Conservation (phyloP, 176 grass and related monocot genomes). For the Rhynchospora pubera region DNA sequence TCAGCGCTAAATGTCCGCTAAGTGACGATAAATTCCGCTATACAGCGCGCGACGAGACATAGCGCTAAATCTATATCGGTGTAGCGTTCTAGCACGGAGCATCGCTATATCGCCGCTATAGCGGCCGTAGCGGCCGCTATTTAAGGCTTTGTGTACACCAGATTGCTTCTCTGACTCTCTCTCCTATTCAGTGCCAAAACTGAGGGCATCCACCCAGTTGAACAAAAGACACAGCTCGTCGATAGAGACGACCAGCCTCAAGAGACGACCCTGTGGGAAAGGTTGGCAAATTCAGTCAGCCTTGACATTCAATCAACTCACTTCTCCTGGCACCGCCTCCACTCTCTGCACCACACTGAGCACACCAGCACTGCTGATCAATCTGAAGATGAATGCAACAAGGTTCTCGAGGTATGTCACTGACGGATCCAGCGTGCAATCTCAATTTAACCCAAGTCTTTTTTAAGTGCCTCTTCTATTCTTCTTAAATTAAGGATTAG, state of each 20-base stretch:
- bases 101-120: no score
- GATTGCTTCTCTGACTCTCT: no score
- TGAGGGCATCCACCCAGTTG: background rate
- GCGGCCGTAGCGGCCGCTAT: no score
- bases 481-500: background rate
- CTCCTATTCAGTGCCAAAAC: background rate
- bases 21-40: no score
- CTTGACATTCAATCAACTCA: conserved; percentile 64
- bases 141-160: no score
- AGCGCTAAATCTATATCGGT: no score
- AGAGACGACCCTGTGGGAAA: conserved; percentile 88
- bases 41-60: no score
- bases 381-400: conserved; percentile 84
- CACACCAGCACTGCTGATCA: conserved; percentile 60
- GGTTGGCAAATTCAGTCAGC: conserved; percentile 50
- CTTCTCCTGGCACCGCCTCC: conserved; percentile 72
- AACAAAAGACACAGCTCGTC: conserved; percentile 18
- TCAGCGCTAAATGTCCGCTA: no score
- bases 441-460: background rate
- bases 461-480: background rate
- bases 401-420: conserved; percentile 72
- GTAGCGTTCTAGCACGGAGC: no score
- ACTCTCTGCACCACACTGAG: conserved; percentile 89
- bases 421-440: background rate
- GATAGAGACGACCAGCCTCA: conserved; percentile 38